phyloP scores from a whole-genome alignment of 192 early-diverging fungal genomes.

The Diversispora epigaea region DNA sequence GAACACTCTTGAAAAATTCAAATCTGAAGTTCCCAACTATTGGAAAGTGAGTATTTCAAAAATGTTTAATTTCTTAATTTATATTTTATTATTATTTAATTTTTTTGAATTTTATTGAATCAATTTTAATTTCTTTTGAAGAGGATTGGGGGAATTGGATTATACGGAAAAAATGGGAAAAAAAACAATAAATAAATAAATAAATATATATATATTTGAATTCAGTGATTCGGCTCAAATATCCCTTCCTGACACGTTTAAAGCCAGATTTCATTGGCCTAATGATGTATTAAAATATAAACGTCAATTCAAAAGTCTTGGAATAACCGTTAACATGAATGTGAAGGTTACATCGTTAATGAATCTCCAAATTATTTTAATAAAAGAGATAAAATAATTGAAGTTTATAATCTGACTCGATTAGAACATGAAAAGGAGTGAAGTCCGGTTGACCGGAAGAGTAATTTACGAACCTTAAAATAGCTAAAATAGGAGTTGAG shows the following conservation, averaged over 20 bases:
- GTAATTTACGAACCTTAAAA: too few relatives aligned
- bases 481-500: too few relatives aligned
- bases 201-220: neutral
- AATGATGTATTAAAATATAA: constrained; percentile 16
- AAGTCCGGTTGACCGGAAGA: too few relatives aligned
- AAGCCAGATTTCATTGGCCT: neutral
- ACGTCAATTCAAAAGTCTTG: constrained; percentile 1
- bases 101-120: neutral
- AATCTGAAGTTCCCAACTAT: neutral
- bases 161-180: neutral
- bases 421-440: too few relatives aligned
- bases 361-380: too few relatives aligned
- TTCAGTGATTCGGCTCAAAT: constrained; percentile 17
- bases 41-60: constrained; percentile 6
- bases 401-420: too few relatives aligned
- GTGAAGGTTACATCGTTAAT: neutral
- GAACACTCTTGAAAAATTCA: constrained; percentile 14
- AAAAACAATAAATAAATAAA: neutral
- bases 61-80: neutral
- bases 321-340: neutral
- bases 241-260: neutral
- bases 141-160: neutral
- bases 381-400: too few relatives aligned
- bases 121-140: neutral
- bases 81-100: neutral